Base-by-base conservation (phyloP, 352 stramenopile genomes). In the Hyaloperonospora brassicae region DNA sequence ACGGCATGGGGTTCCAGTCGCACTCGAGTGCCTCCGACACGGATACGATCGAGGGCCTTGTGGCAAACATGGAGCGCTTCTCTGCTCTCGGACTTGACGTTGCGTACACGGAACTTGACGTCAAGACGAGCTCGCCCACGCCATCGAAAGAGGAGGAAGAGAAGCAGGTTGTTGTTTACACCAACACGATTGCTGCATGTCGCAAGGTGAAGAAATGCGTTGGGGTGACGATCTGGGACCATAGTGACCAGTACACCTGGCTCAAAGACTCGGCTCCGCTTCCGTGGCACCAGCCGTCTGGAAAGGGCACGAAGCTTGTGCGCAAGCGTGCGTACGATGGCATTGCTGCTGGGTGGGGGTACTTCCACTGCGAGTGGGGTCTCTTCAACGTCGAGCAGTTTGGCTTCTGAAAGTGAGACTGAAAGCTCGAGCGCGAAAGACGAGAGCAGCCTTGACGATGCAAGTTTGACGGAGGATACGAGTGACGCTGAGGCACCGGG, bases 221-320 rank as follows among this genome's bases (percentile, higher is more conserved):
- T 13, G 61, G 61, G 23, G 58, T 65, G n/a, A 65, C 58, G 35
- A 61, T 65, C 34, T 65, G 58, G 58, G 58, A 53, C 21, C 61
- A 57, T 31, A 48, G 39, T 11, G 61, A 69, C 57, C 55, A 57
- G 35, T 69, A 69, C 43, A 59, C 61, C 57, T 69, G 61, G 61
- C 50, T 69, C 38, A 59, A 42, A 17, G 56, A 39, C 1, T 55
- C 61, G 34, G 24, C 57, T 0, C 61, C 61, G 23, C 49, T 69
- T 38, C 57, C 61, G 2, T 66, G 51, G 52, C 59, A 69, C 11
- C 61, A 69, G 48, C 57, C 61, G 21, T 30, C 35, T 22, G 61
- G 61, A 25, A 36, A 36, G 0, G 54, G 54, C 27, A 51, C 57
- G 3, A 27, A 25, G n/a, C 9, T 69, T 24, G 61, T 62, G 24